Conservation (phyloP, 345 rosid species). For the Clarkia xantiana region DNA sequence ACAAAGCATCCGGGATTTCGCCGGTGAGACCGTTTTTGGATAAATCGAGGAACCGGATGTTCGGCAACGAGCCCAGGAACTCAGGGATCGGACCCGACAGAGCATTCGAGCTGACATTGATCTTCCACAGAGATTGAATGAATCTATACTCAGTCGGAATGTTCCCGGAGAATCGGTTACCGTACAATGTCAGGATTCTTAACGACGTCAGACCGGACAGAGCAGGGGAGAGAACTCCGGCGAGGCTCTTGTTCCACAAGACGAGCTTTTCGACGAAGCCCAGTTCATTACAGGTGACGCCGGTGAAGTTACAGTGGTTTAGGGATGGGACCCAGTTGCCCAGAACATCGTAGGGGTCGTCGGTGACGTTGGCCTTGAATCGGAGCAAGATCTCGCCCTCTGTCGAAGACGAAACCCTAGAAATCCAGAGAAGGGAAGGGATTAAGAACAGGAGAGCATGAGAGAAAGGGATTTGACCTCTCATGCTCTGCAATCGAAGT, state of each 20-base stretch:
- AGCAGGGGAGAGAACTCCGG: constrained; percentile 52
- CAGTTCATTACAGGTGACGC: constrained; percentile 54
- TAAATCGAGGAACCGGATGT: constrained; percentile 79
- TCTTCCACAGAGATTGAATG: constrained; percentile 68
- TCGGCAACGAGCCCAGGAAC: constrained; percentile 68
- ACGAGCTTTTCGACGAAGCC: constrained; percentile 79
- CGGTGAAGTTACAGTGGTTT: constrained; percentile 54
- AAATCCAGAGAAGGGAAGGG: constrained; percentile 19
- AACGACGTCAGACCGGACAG: constrained; percentile 58
- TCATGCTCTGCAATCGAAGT: constrained; percentile 40
- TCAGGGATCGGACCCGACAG: constrained; percentile 81
- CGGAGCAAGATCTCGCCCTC: constrained; percentile 67
- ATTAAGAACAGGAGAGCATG: constrained; percentile 39
- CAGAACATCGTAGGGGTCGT: constrained; percentile 58
- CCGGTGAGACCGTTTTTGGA: constrained; percentile 61
- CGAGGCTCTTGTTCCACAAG: constrained; percentile 70
- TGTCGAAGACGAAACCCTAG: constrained; percentile 25
- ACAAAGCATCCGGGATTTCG: constrained; percentile 53
- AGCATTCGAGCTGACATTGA: constrained; percentile 83
- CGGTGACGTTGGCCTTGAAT: constrained; percentile 55
- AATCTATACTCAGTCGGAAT: constrained; percentile 57
- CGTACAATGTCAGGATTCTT: constrained; percentile 77
- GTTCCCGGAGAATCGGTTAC: constrained; percentile 71
- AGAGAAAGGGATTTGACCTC: constrained; percentile 24
- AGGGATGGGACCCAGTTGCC: constrained; percentile 47